Evolutionary conservation across 768 basidiomycete genomes (phyloP), one percentile per base, ranked within the genome.

Genomic region (Russula vinacea): DNA sequence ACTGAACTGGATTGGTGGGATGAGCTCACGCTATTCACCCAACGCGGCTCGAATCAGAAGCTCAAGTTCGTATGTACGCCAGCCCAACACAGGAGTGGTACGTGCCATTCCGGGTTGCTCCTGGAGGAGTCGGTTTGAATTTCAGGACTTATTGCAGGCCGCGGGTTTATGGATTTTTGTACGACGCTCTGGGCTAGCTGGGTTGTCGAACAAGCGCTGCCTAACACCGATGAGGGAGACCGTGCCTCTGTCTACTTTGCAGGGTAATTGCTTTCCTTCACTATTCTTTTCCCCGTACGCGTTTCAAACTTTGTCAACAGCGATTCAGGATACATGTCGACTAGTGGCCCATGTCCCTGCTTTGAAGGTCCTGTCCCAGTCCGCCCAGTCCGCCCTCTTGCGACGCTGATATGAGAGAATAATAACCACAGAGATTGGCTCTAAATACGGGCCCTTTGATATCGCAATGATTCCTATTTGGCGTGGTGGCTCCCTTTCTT

Each of bases 1-100:
- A 60, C 69, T 54, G 77, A 78, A 62, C 67, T 77, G 37, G 78
- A 79, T 62, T 79, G 78, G 78, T 78, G 78, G 77, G 73, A 79
- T 13, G 71, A 69, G 0, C 44, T 72, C 26, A 62, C 69, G 1
- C 71, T 75, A 24, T 49, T 55, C 16, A 24, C 55, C 39, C 24
- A 56, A 58, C 26, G 59, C 47, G 5, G 58, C 56, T 37, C 68
- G 67, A 44, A 62, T 53, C 62, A 66, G 24, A 19, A 55, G 7
- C 65, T 76, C 14, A 67, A 66, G 39, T 44, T n/a, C 1, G 42
- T 42, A 16, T 13, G 29, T 14, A 39, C 75, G 7, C 79, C 79
- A 1, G 77, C 79, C 4, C 79, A 80, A 58, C 79, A 80, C 62
- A 74, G 69, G 40, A 78, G 77, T 52, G 78, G 79, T 79, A 51